Conservation (phyloP, 768 basidiomycete genomes). For the Favolaschia claudopus region DNA sequence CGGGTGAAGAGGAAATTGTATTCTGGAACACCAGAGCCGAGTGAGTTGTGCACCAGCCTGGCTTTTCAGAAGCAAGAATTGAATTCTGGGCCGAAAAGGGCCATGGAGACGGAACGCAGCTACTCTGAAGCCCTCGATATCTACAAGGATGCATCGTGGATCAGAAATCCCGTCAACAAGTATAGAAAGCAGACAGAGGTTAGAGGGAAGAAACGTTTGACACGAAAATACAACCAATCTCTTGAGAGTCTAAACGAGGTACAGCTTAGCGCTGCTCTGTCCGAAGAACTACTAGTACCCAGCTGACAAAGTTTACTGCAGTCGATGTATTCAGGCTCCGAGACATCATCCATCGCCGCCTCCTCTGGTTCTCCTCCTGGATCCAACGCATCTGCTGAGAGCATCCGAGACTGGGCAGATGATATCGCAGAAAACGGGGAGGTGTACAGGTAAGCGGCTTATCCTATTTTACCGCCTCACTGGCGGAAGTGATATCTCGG, state of each 20-base stretch:
- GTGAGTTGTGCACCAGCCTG: neutral
- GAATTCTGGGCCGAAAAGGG: neutral
- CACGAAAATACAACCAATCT: neutral
- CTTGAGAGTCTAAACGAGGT: neutral
- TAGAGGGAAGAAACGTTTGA: neutral
- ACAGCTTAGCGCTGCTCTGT: too few species aligned
- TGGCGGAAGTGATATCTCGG: too few species aligned
- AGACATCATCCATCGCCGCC: neutral
- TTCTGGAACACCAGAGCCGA: neutral
- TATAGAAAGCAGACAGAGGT: neutral
- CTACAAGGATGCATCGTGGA: neutral
- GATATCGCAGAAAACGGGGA: too few species aligned
- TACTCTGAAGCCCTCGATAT: too few species aligned
- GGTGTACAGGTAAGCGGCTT: too few species aligned
- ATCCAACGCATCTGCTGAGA: neutral
- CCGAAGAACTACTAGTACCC: too few species aligned
- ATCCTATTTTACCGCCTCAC: too few species aligned
- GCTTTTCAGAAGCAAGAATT: neutral
- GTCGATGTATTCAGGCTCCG: neutral
- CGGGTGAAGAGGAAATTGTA: neutral
- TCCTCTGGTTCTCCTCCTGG: neutral
- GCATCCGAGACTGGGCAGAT: neutral
- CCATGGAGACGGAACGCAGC: neutral
- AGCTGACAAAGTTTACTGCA: neutral
- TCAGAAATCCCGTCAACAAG: neutral